phyloP scores from a whole-genome alignment of 2,329 filamentous ascomycete species.

The Incumbomyces lentus region DNA sequence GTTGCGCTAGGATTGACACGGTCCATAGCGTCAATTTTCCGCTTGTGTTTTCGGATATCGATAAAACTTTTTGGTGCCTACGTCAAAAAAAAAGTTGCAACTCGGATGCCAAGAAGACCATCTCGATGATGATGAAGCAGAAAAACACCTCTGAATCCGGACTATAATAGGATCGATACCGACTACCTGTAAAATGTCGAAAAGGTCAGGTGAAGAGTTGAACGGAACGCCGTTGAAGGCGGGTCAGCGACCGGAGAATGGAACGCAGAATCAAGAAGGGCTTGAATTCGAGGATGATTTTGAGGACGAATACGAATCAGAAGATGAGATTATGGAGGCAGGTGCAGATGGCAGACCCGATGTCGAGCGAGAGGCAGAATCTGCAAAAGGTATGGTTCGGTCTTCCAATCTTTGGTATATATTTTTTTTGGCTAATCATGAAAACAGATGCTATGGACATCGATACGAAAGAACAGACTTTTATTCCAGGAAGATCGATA shows the following conservation, averaged over 20 bases:
- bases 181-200: slow-evolving; percentile 40
- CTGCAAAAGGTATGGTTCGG: slow-evolving; percentile 45
- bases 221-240: slow-evolving; percentile 49
- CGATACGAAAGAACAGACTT: slow-evolving; percentile 68
- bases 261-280: slow-evolving; percentile 41
- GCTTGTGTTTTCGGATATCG: no score
- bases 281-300: slow-evolving; percentile 62
- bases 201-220: slow-evolving; percentile 46
- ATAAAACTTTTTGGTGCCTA: no score
- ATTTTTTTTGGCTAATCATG: slow-evolving; percentile 13
- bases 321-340: slow-evolving; percentile 87
- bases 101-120: no score
- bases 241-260: slow-evolving; percentile 47
- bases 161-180: no score
- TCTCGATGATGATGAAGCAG: no score
- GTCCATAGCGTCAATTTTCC: no score
- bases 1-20: no score
- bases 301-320: slow-evolving; percentile 90
- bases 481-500: slow-evolving; percentile 90
- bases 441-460: slow-evolving; percentile 76
- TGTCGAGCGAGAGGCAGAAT: slow-evolving; percentile 82
- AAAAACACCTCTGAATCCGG: no score
- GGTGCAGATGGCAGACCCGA: slow-evolving; percentile 89
- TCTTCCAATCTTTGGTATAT: slow-evolving; percentile 7
- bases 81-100: no score